A percentile compares a stretch with the other conserved stretches of the same genome.
Conservation (phyloP, 805 yeast genomes). For the Soucietia sequanensis region DNA sequence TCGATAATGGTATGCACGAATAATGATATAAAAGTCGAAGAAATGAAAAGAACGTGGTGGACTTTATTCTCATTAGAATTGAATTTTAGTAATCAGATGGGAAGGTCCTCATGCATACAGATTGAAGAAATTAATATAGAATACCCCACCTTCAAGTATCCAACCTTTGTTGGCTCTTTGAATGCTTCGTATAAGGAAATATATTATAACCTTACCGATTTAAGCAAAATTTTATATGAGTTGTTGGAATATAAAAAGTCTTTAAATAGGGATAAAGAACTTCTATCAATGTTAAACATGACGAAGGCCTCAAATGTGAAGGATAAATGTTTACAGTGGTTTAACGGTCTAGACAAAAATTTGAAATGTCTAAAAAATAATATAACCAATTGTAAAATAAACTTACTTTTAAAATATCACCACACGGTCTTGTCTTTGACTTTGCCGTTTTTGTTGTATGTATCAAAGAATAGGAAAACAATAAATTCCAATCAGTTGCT, state of each 20-base stretch:
- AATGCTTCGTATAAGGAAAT: not conserved
- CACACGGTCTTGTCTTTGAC: conserved; percentile 1
- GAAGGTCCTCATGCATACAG: conserved; percentile 5
- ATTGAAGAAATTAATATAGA: conserved; percentile 5
- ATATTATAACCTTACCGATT: no score
- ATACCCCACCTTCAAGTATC: conserved; percentile 1
- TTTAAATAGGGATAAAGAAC: not conserved
- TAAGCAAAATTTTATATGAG: not conserved
- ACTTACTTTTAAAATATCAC: conserved; percentile 4
- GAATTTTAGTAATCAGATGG: conserved; percentile 9
- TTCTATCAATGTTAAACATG: not conserved
- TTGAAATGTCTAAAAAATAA: not conserved
- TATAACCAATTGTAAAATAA: not conserved
- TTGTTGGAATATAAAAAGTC: not conserved
- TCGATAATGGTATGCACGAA: conserved; percentile 8
- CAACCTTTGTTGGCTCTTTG: not conserved
- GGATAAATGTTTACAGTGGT: not conserved
- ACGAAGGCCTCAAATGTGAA: not conserved
- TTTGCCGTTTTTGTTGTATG: conserved; percentile 3
- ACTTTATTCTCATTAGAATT: conserved; percentile 36
- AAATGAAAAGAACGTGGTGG: conserved; percentile 46
- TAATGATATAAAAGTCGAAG: not conserved
- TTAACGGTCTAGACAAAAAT: not conserved
- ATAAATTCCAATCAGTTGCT: not conserved
- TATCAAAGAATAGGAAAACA: not conserved